Base-by-base conservation (phyloP, 192 early-diverging fungal species). In the Phlyctochytrium bullatum region DNA sequence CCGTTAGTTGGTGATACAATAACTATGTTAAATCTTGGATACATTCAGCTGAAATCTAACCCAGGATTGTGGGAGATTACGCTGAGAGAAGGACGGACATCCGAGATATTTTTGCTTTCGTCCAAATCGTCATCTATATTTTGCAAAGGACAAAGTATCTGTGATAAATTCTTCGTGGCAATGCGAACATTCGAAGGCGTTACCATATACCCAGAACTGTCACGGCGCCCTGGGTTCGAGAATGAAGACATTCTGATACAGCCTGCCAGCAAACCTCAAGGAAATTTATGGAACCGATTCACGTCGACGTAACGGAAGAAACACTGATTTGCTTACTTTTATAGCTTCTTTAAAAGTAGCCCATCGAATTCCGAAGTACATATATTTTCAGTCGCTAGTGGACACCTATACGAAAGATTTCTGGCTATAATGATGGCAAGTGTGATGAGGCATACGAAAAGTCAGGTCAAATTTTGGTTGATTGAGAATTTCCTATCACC, bases 1-100 rank as follows among this genome's bases (percentile, higher is more conserved):
- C 83, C 86, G 10, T 81, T 78, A 1, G 82, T 89, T 36, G 87
- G 89, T 0, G 97, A 96, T 66, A 99, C 95, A 2, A 93, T 97
- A 47, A 93, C 97, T 0, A 99, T 99, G 97, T 92, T 93, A n/a
- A 99, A 99, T 47, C 82, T 95, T 17, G 97, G 97, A 1, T 99
- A 99, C 67, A 77, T 99, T 59, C 97, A 99, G 76, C 83, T 99
- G 56, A 93, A 95, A 73, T 94, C 94, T 2, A 86, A 86, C 63
- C 93, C 95, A 6, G 95, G 95, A 58, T 83, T 92, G 1, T 99
- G 93, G 94, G 73, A 76, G 34, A 82, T 99, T 52, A 67, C 75
- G 12, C 73, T 97, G 24, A 84, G 97, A 30, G 82, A 85, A 16
- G 97, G 97, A 0, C 87, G 91, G 16, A 94, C 94, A 0, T 66